These are phyloP conservation scores for Spergularia bocconei DNA, from an alignment of 148 eudicot species.

Conservation along the genomic window DNA sequence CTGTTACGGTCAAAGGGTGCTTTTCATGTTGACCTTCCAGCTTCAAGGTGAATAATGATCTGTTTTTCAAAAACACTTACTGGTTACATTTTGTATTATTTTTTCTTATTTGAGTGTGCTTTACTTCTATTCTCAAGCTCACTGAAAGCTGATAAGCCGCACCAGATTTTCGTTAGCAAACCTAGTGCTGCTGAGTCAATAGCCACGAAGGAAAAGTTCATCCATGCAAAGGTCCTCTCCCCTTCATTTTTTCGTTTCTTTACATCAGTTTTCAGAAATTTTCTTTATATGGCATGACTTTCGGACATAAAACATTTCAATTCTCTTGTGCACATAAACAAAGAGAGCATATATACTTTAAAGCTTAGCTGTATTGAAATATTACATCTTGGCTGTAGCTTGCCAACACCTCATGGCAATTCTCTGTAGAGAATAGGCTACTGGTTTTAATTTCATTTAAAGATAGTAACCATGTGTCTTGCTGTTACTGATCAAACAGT, in stretches of 20 bases:
- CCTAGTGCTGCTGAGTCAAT: constrained; percentile 87
- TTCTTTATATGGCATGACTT: too few species aligned
- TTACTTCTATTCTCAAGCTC: constrained; percentile 48
- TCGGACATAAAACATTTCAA: not conserved
- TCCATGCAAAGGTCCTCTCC: constrained; percentile 78
- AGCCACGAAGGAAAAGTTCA: constrained; percentile 87
- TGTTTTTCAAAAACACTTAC: not conserved
- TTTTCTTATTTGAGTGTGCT: constrained; percentile 16
- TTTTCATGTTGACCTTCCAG: constrained; percentile 64
- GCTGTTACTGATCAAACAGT: constrained; percentile 42
- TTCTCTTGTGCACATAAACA: not conserved
- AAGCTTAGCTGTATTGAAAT: too few species aligned
- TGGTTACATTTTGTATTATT: not conserved
- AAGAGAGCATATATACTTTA: not conserved
- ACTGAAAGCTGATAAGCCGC: constrained; percentile 60
- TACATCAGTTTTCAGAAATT: not conserved
- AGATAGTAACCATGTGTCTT: constrained; percentile 7
- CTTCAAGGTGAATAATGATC: constrained; percentile 52
- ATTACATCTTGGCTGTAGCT: not conserved
- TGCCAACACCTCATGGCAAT: not conserved
- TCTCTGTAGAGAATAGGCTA: not conserved
- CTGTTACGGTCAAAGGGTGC: constrained; percentile 74
- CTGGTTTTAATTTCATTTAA: not conserved
- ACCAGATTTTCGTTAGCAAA: constrained; percentile 64
- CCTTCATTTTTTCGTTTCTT: not conserved